These are phyloP conservation scores for Venturia oleaginea DNA, from an alignment of 2,329 filamentous ascomycete genomes.

Conservation along the genomic window DNA sequence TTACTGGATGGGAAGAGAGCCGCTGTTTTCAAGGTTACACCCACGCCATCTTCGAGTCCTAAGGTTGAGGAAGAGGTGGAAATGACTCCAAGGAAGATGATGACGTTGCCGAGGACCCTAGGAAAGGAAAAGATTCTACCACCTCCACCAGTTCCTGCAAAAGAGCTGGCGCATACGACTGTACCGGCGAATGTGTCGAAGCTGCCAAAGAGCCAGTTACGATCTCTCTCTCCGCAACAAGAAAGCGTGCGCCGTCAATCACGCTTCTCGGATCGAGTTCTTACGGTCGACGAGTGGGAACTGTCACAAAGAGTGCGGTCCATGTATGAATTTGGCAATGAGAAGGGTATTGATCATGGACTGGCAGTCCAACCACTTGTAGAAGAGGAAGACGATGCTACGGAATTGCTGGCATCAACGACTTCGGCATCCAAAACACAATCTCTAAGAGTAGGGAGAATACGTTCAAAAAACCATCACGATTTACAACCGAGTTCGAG, in stretches of 20 bases:
- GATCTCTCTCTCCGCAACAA: neutral
- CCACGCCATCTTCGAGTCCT: neutral
- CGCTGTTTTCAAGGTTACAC: neutral
- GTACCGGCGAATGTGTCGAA: neutral
- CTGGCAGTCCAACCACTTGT: slow-evolving; percentile 6
- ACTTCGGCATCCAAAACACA: neutral
- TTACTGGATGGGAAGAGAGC: slow-evolving; percentile 37
- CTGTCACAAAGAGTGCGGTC: slow-evolving; percentile 53
- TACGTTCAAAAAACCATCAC: neutral
- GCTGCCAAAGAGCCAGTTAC: neutral
- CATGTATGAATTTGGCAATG: slow-evolving; percentile 55
- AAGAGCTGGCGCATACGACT: neutral
- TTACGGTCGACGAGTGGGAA: slow-evolving; percentile 56
- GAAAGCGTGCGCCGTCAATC: neutral
- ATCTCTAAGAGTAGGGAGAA: neutral
- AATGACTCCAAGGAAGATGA: slow-evolving; percentile 13
- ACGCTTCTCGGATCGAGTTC: slow-evolving; percentile 23
- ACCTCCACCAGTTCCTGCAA: neutral
- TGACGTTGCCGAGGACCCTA: slow-evolving; percentile 15
- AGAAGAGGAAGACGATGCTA: slow-evolving; percentile 15
- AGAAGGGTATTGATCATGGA: slow-evolving; percentile 39
- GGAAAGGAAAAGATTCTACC: neutral
- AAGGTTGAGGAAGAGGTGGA: slow-evolving; percentile 13
- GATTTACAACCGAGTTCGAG: slow-evolving; percentile 19
- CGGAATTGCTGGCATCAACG: neutral